Evolutionary conservation across 2,329 filamentous ascomycete genomes (phyloP).

Genomic region (Colletotrichum orbiculare): DNA sequence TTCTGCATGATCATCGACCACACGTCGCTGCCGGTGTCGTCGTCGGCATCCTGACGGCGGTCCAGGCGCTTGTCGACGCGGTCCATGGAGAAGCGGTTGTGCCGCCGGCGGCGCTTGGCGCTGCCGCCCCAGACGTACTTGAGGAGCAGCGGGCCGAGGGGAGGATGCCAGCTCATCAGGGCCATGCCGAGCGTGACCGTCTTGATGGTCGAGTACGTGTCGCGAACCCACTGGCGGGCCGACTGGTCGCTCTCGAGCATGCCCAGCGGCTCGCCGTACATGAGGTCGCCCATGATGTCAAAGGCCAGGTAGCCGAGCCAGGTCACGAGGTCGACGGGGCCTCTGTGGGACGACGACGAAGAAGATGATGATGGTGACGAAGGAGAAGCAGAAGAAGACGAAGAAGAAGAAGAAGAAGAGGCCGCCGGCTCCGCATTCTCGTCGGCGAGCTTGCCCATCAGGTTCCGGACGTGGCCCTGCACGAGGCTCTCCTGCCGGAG

Average conservation of each 20-base stretch:
- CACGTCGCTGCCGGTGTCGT: conserved; percentile 20
- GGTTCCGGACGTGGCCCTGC: conserved; percentile 37
- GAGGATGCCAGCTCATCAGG: conserved; percentile 29
- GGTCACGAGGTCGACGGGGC: conserved; percentile 41
- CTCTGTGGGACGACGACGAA: background rate
- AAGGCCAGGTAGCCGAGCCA: conserved; percentile 42
- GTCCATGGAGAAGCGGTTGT: conserved; percentile 33
- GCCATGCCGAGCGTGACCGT: conserved; percentile 35
- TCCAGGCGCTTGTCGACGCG: conserved; percentile 35
- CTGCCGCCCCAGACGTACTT: conserved; percentile 26
- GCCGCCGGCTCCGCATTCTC: conserved; percentile 10
- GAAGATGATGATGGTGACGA: too few relatives aligned
- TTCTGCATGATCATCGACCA: conserved; percentile 34
- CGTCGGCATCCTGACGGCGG: conserved; percentile 9
- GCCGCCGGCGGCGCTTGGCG: conserved; percentile 18
- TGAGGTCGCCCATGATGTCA: conserved; percentile 46
- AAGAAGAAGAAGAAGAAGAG: background rate
- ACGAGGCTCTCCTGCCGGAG: conserved; percentile 45
- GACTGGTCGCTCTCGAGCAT: conserved; percentile 41
- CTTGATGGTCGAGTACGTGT: conserved; percentile 40
- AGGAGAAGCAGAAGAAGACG: too few relatives aligned
- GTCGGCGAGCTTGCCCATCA: conserved; percentile 32
- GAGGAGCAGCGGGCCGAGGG: conserved; percentile 24
- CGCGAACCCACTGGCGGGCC: conserved; percentile 42
- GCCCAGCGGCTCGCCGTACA: conserved; percentile 45